A percentile compares a stretch with the other conserved stretches of the same genome.
Evolutionary conservation across 2,329 filamentous ascomycete species (phyloP).

Genomic region (Penicillium sp.): DNA sequence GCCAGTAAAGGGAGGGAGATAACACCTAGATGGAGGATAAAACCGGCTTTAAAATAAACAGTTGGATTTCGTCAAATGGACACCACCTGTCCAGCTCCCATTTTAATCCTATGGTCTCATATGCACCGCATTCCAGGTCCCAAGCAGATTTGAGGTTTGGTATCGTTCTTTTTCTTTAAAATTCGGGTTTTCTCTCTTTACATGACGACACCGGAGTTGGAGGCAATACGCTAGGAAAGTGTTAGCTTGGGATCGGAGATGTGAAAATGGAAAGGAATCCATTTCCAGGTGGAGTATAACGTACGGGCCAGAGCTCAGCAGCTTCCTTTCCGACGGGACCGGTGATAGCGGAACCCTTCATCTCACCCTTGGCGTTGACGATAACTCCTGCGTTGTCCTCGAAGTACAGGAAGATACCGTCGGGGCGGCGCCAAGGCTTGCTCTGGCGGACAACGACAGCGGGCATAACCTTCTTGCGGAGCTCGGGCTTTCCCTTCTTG

Average conservation of each 20-base stretch:
- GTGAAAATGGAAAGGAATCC: background rate
- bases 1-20: slow-evolving; percentile 21
- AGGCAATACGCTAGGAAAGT: slow-evolving; percentile 84
- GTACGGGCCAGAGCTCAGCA: slow-evolving; percentile 97
- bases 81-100: slow-evolving; percentile 17
- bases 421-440: slow-evolving; percentile 98
- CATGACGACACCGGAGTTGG: slow-evolving; percentile 99
- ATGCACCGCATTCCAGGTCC: slow-evolving; percentile 28
- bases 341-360: slow-evolving; percentile 99
- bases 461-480: slow-evolving; percentile 99
- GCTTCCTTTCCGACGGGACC: slow-evolving; percentile 99
- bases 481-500: slow-evolving; percentile 99
- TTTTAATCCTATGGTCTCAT: slow-evolving; percentile 26
- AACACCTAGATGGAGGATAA: slow-evolving; percentile 24
- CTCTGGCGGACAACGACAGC: slow-evolving; percentile 97
- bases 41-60: slow-evolving; percentile 27
- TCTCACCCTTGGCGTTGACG: slow-evolving; percentile 99
- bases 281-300: slow-evolving; percentile 37
- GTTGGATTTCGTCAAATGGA: slow-evolving; percentile 27
- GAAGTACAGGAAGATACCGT: slow-evolving; percentile 99
- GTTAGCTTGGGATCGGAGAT: background rate
- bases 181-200: slow-evolving; percentile 56
- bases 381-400: slow-evolving; percentile 99
- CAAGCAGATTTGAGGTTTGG: slow-evolving; percentile 27
- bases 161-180: slow-evolving; percentile 30